Base-by-base conservation (phyloP, 169 alveolate species). In the Cryptosporidium xiaoi region DNA sequence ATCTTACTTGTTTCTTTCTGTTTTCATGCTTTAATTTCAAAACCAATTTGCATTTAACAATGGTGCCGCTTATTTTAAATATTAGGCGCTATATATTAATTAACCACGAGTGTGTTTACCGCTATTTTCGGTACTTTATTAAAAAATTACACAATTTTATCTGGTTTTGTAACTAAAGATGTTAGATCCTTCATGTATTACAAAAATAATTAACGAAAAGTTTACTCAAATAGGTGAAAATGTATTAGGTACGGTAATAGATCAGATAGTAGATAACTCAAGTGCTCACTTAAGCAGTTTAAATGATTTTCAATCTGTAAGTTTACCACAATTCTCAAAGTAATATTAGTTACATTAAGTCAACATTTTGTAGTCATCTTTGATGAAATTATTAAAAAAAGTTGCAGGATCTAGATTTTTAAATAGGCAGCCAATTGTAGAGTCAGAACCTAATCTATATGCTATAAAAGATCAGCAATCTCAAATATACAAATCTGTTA, bases 271-370 rank as follows among this genome's bases (percentile, higher is more conserved):
- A 16, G 87, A 60, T 13, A 77, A 77, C 51, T 77, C 87, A 36
- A 60, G 77, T 60, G 87, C 71, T 60, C 87, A 77, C 64, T 60
- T 77, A 46, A 77, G 87, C 31, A 56, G 71, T 36, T 36, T 77
- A 50, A 77, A 77, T 60, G 87, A 77, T 29, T 77, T 77, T 51
- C 87, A 77, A 51, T 77, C 87, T n/a, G 87, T 77, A 62, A 77
- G 87, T 77, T 77, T 44, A 66, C 20, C 36, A 34, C 18, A 34
- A 36, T 44, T 60, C 27, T 6, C 36, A 27, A 77, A 20, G 8
- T 62, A 12, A 62, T 27, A 62, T 6, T 33, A 20, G 18, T 62
- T 24, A 20, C 46, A 27, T 62, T 62, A 27, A 33, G 7, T 62
- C 7, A 20, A 27, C n/a, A 60, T 33, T 16, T 33, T 27, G 27